phyloP scores from a whole-genome alignment of 441 rosid species.

The Pelargonium exstipulatum region DNA sequence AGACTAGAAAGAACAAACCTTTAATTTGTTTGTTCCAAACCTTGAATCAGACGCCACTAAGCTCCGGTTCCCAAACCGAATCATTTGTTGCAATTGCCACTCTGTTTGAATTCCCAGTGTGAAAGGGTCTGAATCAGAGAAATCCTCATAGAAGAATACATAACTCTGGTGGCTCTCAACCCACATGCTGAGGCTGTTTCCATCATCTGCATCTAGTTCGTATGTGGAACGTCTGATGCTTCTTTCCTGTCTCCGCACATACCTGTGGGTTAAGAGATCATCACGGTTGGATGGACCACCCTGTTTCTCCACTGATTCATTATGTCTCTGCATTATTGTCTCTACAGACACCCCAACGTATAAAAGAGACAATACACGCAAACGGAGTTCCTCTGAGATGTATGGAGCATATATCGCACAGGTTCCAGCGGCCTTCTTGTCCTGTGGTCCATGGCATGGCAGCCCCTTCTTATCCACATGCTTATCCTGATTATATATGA shows the following conservation, averaged over 20 bases:
- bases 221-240: slow-evolving; percentile 36
- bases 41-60: slow-evolving; percentile 41
- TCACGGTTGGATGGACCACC: slow-evolving; percentile 54
- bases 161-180: slow-evolving; percentile 42
- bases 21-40: slow-evolving; percentile 46
- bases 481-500: slow-evolving; percentile 48
- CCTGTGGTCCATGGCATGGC: slow-evolving; percentile 54
- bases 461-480: slow-evolving; percentile 47
- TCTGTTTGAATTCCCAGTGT: slow-evolving; percentile 51
- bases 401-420: slow-evolving; percentile 58
- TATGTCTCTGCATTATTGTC: slow-evolving; percentile 41
- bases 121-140: slow-evolving; percentile 32
- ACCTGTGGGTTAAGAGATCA: slow-evolving; percentile 47
- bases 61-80: slow-evolving; percentile 39
- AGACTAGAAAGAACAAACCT: slow-evolving; percentile 24
- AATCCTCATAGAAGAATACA: slow-evolving; percentile 43
- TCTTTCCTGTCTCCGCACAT: slow-evolving; percentile 53
- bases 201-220: slow-evolving; percentile 39
- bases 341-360: slow-evolving; percentile 48
- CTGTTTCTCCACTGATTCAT: slow-evolving; percentile 43
- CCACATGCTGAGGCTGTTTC: slow-evolving; percentile 41
- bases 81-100: slow-evolving; percentile 59
- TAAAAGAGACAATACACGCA: slow-evolving; percentile 47
- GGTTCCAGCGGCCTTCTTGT: slow-evolving; percentile 48
- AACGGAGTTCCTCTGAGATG: slow-evolving; percentile 52